Percentiles rank a stretch among this genome's conserved stretches.
These are phyloP conservation scores for Aspergillus nanangensis DNA, from an alignment of 495 filamentous ascomycete species.

Conservation along the genomic window DNA sequence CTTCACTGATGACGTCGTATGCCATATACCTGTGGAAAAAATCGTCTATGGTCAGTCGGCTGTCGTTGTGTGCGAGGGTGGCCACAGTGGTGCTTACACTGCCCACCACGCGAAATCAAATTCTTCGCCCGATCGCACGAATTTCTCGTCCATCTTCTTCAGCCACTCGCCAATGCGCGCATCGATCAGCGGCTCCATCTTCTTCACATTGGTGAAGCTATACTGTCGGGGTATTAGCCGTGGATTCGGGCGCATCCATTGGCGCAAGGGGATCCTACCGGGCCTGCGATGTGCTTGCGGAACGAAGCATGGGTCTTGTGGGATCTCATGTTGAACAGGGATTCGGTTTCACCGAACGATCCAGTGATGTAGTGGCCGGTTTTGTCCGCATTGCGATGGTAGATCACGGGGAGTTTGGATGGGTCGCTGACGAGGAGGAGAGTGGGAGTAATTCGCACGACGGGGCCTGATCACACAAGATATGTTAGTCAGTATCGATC, in stretches of 20 bases:
- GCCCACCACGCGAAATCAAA: constrained; percentile 52
- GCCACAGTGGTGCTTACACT: constrained; percentile 26
- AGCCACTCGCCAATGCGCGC: constrained; percentile 39
- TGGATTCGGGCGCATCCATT: too few species aligned
- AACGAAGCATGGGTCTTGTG: constrained; percentile 45
- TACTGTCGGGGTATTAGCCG: constrained; percentile 34
- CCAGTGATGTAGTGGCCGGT: constrained; percentile 49
- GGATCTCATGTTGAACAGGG: constrained; percentile 45
- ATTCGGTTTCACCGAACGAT: constrained; percentile 42
- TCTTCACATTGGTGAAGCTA: constrained; percentile 46
- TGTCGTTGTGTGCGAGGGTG: too few species aligned
- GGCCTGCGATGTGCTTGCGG: constrained; percentile 37
- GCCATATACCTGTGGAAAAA: constrained; percentile 53
- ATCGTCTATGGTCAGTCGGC: too few species aligned
- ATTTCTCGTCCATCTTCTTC: constrained; percentile 34
- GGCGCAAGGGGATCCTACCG: constrained; percentile 19
- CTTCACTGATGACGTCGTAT: constrained; percentile 61
- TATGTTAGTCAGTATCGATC: too few species aligned
- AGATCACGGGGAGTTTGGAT: constrained; percentile 44
- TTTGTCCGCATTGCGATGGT: constrained; percentile 53
- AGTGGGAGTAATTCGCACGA: constrained; percentile 43
- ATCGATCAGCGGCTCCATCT: constrained; percentile 51
- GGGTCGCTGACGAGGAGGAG: constrained; percentile 42
- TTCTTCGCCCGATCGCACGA: constrained; percentile 33
- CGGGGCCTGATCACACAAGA: too few species aligned